Conservation (phyloP, 148 eudicot genomes). For the Chenopodium suecicum region DNA sequence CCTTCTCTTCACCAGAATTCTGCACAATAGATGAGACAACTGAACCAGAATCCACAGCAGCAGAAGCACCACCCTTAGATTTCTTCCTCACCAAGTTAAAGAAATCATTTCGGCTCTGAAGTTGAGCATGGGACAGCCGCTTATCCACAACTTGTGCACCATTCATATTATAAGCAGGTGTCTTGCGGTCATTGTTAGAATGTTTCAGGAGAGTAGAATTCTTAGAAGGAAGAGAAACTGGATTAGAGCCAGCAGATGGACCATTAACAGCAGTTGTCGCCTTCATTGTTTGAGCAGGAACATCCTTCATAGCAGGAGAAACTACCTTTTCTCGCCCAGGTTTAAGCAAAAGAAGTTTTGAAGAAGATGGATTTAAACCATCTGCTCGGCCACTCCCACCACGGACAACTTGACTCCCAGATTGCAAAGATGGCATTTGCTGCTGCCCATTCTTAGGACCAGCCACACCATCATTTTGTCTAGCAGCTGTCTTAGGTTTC, state of each 20-base stretch:
- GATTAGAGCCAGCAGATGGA: conserved; percentile 35
- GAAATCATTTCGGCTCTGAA: conserved; percentile 78
- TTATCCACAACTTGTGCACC: conserved; percentile 47
- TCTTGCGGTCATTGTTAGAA: conserved; percentile 42
- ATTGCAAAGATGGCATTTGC: conserved; percentile 46
- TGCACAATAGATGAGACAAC: conserved; percentile 34
- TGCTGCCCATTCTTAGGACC: conserved; percentile 54
- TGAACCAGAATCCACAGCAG: conserved; percentile 31
- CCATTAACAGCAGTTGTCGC: conserved; percentile 38
- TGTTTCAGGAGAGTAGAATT: conserved; percentile 34
- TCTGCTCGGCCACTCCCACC: conserved; percentile 46
- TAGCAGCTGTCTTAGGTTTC: conserved; percentile 53
- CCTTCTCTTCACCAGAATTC: conserved; percentile 37
- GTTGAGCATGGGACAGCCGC: conserved; percentile 52
- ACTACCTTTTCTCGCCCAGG: conserved; percentile 61
- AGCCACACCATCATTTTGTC: conserved; percentile 42
- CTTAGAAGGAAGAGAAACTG: conserved; percentile 33
- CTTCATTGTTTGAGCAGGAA: conserved; percentile 35
- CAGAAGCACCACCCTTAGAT: conserved; percentile 31
- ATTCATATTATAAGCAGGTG: conserved; percentile 38
- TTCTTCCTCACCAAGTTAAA: conserved; percentile 84
- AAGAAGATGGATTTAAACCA: conserved; percentile 43
- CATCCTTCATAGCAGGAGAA: conserved; percentile 41
- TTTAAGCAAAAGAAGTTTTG: conserved; percentile 60
- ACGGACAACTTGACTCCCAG: conserved; percentile 46